A percentile compares a stretch with the other conserved stretches of the same genome.
Evolutionary conservation across 2,329 filamentous ascomycete genomes (phyloP).

Genomic region (Boeremia exigua): DNA sequence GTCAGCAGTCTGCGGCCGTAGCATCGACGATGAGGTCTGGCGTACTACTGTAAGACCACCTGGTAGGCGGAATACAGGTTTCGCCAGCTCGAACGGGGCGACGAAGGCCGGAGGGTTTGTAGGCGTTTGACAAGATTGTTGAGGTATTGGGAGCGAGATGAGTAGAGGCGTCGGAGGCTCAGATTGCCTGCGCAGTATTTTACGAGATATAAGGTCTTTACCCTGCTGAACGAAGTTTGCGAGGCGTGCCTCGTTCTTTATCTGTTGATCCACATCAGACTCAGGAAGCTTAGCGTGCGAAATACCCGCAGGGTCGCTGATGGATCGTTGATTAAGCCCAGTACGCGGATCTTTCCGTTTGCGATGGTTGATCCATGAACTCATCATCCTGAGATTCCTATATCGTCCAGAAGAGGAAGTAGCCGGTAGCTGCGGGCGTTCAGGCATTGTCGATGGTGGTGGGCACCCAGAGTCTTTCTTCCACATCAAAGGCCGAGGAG

Average conservation of each 20-base stretch:
- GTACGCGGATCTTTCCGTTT: background rate
- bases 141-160: background rate
- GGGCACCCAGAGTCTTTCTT: constrained; percentile 17
- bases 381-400: constrained; percentile 6
- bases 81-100: constrained; percentile 15
- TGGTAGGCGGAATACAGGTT: constrained; percentile 31
- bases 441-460: background rate
- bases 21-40: constrained; percentile 4
- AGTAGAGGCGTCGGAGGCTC: background rate
- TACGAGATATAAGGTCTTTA: constrained; percentile 3
- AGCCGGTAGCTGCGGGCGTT: background rate
- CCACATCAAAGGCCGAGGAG: constrained; percentile 31
- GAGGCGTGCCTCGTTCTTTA: background rate
- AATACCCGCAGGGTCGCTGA: background rate
- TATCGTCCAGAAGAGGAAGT: background rate
- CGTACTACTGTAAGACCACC: constrained; percentile 31
- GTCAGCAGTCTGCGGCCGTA: background rate
- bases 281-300: background rate
- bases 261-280: background rate
- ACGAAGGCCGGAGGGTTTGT: background rate
- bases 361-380: constrained; percentile 11
- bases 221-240: constrained; percentile 1
- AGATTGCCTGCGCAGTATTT: background rate
- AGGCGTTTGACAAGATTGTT: background rate
- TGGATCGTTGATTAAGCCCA: background rate